phyloP scores from a whole-genome alignment of 176 grass and related monocot species.

The Tuctoria greenei region DNA sequence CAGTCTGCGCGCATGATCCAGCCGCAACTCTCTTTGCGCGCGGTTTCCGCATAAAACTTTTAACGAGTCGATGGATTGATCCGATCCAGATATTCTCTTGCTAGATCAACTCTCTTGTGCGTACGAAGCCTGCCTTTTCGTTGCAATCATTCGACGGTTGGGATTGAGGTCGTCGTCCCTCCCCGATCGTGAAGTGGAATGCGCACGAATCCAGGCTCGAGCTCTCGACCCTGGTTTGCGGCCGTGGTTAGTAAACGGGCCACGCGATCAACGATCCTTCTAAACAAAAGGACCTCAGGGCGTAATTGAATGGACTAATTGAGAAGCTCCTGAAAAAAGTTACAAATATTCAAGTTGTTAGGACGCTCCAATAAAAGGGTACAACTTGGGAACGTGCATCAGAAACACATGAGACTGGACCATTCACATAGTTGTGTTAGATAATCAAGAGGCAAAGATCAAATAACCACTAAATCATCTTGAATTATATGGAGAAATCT shows the following conservation, averaged over 20 bases:
- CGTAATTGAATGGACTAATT: no score
- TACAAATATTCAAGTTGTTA: no score
- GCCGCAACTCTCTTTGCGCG: background rate
- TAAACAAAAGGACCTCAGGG: slow-evolving; percentile 13
- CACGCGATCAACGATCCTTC: slow-evolving; percentile 37
- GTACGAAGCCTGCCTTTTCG: background rate
- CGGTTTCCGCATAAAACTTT: background rate
- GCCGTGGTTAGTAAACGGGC: slow-evolving; percentile 17
- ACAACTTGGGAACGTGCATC: no score
- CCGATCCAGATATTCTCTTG: slow-evolving; percentile 12
- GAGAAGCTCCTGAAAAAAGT: no score
- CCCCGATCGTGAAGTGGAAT: slow-evolving; percentile 15
- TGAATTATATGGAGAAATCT: no score
- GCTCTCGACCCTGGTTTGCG: slow-evolving; percentile 20
- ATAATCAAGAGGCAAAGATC: no score
- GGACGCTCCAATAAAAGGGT: no score
- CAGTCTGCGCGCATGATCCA: background rate
- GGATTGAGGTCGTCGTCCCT: slow-evolving; percentile 27
- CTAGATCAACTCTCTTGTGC: slow-evolving; percentile 31
- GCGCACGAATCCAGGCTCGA: slow-evolving; percentile 38
- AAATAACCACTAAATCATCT: no score
- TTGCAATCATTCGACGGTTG: slow-evolving; percentile 37
- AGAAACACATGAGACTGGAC: no score
- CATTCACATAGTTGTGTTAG: no score
- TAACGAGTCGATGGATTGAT: background rate